These are phyloP conservation scores for Mycena leptocephala DNA, from an alignment of 768 basidiomycete genomes.

Conservation along the genomic window DNA sequence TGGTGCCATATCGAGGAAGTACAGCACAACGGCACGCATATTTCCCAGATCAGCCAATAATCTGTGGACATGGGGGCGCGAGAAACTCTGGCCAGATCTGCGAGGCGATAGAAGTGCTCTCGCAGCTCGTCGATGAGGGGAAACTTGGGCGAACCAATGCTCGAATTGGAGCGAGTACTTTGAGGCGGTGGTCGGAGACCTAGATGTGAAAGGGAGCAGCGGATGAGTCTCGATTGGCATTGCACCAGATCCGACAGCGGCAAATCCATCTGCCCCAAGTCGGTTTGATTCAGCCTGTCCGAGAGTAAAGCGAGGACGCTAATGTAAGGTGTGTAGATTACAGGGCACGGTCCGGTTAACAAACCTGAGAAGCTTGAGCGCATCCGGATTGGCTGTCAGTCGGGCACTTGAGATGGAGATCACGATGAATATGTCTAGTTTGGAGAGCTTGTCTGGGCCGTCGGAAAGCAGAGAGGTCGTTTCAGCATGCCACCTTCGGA, in stretches of 20 bases:
- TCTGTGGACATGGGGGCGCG: not conserved
- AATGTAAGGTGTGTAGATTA: too few species aligned
- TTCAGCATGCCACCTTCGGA: not conserved
- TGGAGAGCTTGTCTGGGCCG: not conserved
- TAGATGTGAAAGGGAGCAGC: not conserved
- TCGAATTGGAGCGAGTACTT: not conserved
- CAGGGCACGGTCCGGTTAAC: too few species aligned
- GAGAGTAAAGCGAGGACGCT: not conserved
- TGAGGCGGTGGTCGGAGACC: not conserved
- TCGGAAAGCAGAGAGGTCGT: slow-evolving; percentile 3
- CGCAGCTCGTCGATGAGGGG: not conserved
- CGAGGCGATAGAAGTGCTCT: slow-evolving; percentile 1
- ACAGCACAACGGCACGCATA: not conserved
- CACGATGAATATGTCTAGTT: not conserved
- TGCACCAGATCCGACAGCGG: not conserved
- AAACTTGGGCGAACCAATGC: not conserved
- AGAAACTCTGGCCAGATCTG: not conserved
- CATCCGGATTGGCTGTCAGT: not conserved
- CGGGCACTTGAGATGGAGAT: not conserved
- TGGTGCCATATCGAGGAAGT: not conserved
- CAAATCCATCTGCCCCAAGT: not conserved
- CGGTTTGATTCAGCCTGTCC: not conserved
- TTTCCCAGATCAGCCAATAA: not conserved
- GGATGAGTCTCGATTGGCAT: not conserved
- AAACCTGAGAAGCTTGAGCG: not conserved